Evolutionary conservation across 768 basidiomycete species (phyloP).

Genomic region (Tylopilus plumbeoviolaceoides): DNA sequence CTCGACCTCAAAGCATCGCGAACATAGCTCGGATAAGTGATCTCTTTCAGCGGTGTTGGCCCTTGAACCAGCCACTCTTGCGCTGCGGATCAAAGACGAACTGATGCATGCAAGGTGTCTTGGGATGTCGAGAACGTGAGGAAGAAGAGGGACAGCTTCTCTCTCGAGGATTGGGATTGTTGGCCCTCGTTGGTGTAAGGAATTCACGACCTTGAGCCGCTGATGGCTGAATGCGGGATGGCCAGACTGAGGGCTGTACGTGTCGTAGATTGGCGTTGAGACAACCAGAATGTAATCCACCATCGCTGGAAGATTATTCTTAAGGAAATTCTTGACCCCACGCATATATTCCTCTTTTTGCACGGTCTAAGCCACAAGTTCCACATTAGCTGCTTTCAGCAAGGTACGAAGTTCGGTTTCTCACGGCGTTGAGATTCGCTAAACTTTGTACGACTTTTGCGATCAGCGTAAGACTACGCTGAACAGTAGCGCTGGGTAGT

Average conservation of each 20-base stretch:
- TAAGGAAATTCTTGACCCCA: conserved; percentile 69
- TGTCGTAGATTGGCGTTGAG: conserved; percentile 48
- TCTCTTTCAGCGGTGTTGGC: conserved; percentile 30
- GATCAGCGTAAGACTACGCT: conserved; percentile 78
- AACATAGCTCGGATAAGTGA: conserved; percentile 52
- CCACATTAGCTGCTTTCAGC: conserved; percentile 1
- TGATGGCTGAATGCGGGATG: conserved; percentile 41
- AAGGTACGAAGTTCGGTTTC: conserved; percentile 21
- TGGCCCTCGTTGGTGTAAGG: conserved; percentile 53
- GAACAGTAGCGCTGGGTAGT: conserved; percentile 59
- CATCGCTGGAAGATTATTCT: conserved; percentile 63
- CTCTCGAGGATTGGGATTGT: conserved; percentile 55
- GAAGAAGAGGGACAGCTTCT: conserved; percentile 70
- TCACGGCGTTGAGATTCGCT: conserved; percentile 76
- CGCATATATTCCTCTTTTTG: conserved; percentile 84
- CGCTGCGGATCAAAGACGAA: conserved; percentile 68
- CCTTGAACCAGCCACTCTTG: conserved; percentile 41
- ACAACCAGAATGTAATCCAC: conserved; percentile 72
- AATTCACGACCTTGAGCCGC: conserved; percentile 49
- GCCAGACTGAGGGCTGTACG: conserved; percentile 25
- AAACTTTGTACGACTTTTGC: conserved; percentile 89
- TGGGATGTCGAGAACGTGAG: conserved; percentile 73
- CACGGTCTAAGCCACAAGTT: conserved; percentile 37
- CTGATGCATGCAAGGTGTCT: conserved; percentile 73
- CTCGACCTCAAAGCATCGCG: conserved; percentile 65